Evolutionary conservation across 768 basidiomycete species (phyloP).

Genomic region (Piloderma croceum): DNA sequence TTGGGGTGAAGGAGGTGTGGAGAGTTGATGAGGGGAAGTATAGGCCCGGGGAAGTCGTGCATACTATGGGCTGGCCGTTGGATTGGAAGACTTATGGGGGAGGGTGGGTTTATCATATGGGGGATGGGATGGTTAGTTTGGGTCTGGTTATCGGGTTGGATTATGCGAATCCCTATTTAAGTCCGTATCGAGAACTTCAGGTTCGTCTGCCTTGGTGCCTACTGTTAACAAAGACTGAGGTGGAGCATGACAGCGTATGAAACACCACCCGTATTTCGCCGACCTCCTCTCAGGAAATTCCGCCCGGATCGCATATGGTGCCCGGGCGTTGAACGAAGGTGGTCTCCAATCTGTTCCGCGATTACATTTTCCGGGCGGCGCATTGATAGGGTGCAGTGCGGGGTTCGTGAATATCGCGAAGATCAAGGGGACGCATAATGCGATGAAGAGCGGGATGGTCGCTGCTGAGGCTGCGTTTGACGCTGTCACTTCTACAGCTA

Average conservation of each 20-base stretch:
- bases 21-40: slow-evolving; percentile 62
- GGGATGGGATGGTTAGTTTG: slow-evolving; percentile 79
- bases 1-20: slow-evolving; percentile 98
- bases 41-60: slow-evolving; percentile 72
- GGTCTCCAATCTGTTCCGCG: slow-evolving; percentile 88
- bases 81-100: slow-evolving; percentile 84
- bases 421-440: slow-evolving; percentile 98
- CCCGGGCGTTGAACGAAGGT: slow-evolving; percentile 86
- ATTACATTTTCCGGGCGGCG: slow-evolving; percentile 88
- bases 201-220: too few species aligned
- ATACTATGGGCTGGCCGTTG: slow-evolving; percentile 93
- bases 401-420: slow-evolving; percentile 96
- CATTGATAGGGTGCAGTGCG: slow-evolving; percentile 90
- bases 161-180: slow-evolving; percentile 89
- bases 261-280: slow-evolving; percentile 91
- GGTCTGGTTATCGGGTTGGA: slow-evolving; percentile 93
- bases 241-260: slow-evolving; percentile 81
- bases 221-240: too few species aligned
- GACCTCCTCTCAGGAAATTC: slow-evolving; percentile 59
- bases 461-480: slow-evolving; percentile 86
- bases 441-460: slow-evolving; percentile 98
- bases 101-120: slow-evolving; percentile 95
- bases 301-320: slow-evolving; percentile 84
- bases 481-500: too few species aligned
- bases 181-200: slow-evolving; percentile 91